A percentile compares a stretch with the other conserved stretches of the same genome.
phyloP scores from a whole-genome alignment of 768 basidiomycete genomes.

The Tephrocybe sp. region DNA sequence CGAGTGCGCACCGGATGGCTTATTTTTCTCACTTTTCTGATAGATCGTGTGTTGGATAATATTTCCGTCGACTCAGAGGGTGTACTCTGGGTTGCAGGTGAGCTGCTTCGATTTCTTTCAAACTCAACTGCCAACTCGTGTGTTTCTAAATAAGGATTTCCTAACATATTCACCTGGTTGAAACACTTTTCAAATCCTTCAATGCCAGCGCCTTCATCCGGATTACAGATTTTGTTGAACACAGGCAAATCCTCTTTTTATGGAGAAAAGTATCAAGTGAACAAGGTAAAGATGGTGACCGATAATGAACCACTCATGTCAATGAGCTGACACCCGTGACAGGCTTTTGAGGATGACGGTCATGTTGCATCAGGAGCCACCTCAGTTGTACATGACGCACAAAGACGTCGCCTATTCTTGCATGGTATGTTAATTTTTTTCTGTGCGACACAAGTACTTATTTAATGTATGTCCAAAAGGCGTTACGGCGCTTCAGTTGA shows the following conservation, averaged over 20 bases:
- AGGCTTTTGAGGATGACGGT: conserved; percentile 73
- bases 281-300: too few species aligned
- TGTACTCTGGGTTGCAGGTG: conserved; percentile 62
- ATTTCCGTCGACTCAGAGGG: conserved; percentile 57
- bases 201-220: conserved; percentile 43
- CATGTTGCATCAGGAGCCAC: conserved; percentile 54
- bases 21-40: neutral
- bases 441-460: neutral
- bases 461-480: conserved; percentile 3
- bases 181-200: conserved; percentile 44
- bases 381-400: conserved; percentile 51
- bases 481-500: conserved; percentile 9
- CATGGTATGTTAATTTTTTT: conserved; percentile 42
- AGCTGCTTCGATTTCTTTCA: conserved; percentile 8
- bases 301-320: too few species aligned
- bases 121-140: neutral
- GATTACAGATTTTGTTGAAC: conserved; percentile 52
- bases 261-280: conserved; percentile 56
- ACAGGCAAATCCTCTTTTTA: conserved; percentile 49
- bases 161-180: conserved; percentile 32
- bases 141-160: conserved; percentile 36
- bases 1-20: neutral
- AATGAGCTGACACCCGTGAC: conserved; percentile 7
- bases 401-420: conserved; percentile 50
- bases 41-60: conserved; percentile 60